phyloP scores from a whole-genome alignment of 73 alveolate genomes.

The Loxodes magnus region DNA sequence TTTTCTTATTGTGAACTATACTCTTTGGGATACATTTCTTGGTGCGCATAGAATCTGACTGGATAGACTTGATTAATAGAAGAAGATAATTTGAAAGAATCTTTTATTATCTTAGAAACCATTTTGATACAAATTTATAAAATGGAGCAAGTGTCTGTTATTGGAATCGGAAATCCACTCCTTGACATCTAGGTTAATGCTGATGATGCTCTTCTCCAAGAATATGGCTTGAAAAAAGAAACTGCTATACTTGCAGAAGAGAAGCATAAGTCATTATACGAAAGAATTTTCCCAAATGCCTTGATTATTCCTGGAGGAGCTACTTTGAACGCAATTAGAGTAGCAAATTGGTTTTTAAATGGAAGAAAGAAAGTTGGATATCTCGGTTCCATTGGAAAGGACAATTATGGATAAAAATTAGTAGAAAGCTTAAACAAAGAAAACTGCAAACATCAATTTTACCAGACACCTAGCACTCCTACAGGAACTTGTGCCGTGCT shows the following conservation, averaged over 20 bases:
- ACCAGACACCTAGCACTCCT: slow-evolving; percentile 23
- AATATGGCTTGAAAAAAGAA: slow-evolving; percentile 31
- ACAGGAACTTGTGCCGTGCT: slow-evolving; percentile 67
- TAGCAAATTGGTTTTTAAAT: slow-evolving; percentile 37
- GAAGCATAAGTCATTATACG: slow-evolving; percentile 48
- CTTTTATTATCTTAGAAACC: no score
- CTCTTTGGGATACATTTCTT: no score
- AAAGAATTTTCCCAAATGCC: slow-evolving; percentile 30
- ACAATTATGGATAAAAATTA: slow-evolving; percentile 28
- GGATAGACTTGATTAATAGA: no score
- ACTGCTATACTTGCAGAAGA: slow-evolving; percentile 44
- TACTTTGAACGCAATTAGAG: slow-evolving; percentile 38
- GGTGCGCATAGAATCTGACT: no score
- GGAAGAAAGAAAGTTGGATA: slow-evolving; percentile 11
- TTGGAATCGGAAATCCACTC: slow-evolving; percentile 57
- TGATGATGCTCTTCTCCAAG: slow-evolving; percentile 9
- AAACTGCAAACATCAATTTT: slow-evolving; percentile 24
- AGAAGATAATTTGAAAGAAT: no score
- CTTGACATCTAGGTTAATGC: slow-evolving; percentile 47
- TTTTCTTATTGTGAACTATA: no score
- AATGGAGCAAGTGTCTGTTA: no score
- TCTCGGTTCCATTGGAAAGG: slow-evolving; percentile 51
- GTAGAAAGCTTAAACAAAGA: slow-evolving; percentile 16
- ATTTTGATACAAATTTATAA: no score
- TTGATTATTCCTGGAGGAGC: slow-evolving; percentile 52